Evolutionary conservation across 345 rosid species (phyloP).

Genomic region (Zanthoxylum bungeanum): DNA sequence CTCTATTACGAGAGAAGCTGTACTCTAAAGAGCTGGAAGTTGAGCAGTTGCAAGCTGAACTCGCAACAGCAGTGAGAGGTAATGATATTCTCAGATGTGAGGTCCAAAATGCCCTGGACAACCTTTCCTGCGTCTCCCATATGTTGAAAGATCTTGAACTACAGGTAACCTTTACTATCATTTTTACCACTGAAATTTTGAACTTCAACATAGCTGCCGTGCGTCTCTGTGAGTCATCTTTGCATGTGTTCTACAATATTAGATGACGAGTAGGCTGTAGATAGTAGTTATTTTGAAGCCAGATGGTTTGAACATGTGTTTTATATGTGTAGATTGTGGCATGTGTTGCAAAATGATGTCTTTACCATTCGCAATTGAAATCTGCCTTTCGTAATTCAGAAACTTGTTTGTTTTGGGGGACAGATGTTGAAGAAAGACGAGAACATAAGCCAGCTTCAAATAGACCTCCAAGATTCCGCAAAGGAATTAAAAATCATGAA

Average conservation of each 20-base stretch:
- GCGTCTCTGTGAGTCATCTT: not conserved
- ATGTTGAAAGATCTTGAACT: constrained; percentile 75
- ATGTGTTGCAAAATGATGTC: not conserved
- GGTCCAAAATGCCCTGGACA: constrained; percentile 66
- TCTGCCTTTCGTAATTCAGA: not conserved
- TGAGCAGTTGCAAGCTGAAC: constrained; percentile 81
- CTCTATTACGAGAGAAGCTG: constrained; percentile 77
- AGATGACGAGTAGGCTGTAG: no score
- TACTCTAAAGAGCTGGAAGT: constrained; percentile 80
- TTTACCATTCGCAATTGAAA: not conserved
- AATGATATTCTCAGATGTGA: constrained; percentile 72
- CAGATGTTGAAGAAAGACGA: constrained; percentile 88
- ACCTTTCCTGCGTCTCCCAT: constrained; percentile 60
- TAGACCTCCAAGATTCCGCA: constrained; percentile 55
- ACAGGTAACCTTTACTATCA: constrained; percentile 52
- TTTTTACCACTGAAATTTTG: not conserved
- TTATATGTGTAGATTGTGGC: not conserved
- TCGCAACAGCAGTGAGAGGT: constrained; percentile 79
- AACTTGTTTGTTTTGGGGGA: constrained; percentile 4
- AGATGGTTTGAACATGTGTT: no score
- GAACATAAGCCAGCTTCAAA: constrained; percentile 42
- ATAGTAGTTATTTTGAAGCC: no score
- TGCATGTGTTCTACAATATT: no score
- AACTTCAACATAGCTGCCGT: not conserved
- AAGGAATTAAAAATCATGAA: constrained; percentile 48